Conservation (phyloP, 108 stramenopile species). For the Cylindrotheca closterium region DNA sequence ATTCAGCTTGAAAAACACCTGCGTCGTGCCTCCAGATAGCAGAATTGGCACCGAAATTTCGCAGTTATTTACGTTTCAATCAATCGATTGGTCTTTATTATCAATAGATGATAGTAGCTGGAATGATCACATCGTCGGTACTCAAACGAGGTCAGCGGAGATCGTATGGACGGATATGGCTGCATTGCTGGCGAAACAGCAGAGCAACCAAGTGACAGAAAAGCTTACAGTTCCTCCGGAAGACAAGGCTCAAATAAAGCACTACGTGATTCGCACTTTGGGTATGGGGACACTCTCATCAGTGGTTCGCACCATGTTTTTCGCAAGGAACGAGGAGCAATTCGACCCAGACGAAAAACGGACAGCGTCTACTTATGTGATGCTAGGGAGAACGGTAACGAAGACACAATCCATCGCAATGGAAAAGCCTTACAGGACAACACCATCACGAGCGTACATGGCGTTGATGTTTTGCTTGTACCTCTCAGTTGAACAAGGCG, state of each 20-base stretch:
- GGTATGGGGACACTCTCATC: slow-evolving; percentile 5
- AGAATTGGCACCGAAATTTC: not conserved
- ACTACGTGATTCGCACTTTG: not conserved
- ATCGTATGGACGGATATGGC: not conserved
- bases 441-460: slow-evolving; percentile 5
- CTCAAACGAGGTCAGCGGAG: not conserved
- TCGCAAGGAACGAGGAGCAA: slow-evolving; percentile 5
- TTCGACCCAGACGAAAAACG: not conserved
- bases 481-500: slow-evolving; percentile 2
- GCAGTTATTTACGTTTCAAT: not conserved
- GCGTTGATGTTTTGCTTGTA: not conserved
- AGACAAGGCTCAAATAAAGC: not conserved
- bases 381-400: not conserved
- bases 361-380: slow-evolving; percentile 1
- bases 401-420: not conserved
- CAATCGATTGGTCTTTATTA: not conserved
- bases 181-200: not conserved
- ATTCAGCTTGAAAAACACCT: not conserved
- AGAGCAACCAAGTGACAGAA: not conserved
- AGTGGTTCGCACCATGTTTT: slow-evolving; percentile 24
- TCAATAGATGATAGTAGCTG: not conserved
- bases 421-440: slow-evolving; percentile 1
- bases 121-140: not conserved
- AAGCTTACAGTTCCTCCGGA: not conserved
- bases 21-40: not conserved